Evolutionary conservation across 2,329 filamentous ascomycete species (phyloP).

Genomic region (Penicillium sp.): DNA sequence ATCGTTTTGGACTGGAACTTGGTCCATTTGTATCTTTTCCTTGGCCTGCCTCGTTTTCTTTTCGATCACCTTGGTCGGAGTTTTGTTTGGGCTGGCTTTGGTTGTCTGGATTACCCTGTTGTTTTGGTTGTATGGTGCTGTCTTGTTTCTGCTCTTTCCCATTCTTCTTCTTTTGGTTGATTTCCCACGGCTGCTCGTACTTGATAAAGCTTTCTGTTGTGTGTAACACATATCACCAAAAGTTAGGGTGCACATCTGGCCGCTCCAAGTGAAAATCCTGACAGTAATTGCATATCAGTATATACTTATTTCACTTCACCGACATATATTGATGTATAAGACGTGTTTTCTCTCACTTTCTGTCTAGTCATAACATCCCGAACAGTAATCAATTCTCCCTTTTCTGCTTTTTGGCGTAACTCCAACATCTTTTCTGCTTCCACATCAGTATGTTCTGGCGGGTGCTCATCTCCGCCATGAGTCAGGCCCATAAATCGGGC

Average conservation of each 20-base stretch:
- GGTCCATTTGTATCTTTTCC: background rate
- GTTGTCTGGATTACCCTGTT: constrained; percentile 16
- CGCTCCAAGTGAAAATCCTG: background rate
- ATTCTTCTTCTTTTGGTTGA: constrained; percentile 30
- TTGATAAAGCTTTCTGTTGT: constrained; percentile 50
- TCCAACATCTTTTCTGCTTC: background rate
- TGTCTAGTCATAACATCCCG: background rate
- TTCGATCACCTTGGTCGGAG: background rate
- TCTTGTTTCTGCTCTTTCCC: background rate
- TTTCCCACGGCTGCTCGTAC: constrained; percentile 46
- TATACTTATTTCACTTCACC: too few species aligned
- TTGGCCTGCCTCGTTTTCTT: background rate
- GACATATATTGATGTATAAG: background rate
- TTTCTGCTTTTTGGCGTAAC: background rate
- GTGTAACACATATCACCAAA: constrained; percentile 51
- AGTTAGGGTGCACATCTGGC: constrained; percentile 30
- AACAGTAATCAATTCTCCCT: background rate
- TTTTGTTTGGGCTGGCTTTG: background rate
- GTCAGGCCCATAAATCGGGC: background rate
- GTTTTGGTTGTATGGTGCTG: background rate
- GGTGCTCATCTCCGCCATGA: background rate
- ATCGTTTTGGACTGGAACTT: background rate
- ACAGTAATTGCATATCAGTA: background rate
- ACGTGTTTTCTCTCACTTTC: background rate
- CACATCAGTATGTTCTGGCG: background rate